phyloP scores from a whole-genome alignment of 176 grass and related monocot species.

The Pharus latifolius region DNA sequence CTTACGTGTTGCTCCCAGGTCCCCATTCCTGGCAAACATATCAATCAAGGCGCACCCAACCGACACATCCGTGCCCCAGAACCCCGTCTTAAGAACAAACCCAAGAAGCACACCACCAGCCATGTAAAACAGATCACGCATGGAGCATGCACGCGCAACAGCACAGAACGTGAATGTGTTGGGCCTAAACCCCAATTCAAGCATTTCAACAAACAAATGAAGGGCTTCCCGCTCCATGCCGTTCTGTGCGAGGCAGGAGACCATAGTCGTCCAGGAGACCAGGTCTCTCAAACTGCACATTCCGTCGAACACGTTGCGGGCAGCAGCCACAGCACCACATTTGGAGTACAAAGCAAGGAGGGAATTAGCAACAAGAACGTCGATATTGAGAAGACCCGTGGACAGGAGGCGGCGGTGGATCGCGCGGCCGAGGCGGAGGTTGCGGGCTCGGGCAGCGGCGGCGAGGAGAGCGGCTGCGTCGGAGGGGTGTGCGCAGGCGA shows the following conservation, averaged over 20 bases:
- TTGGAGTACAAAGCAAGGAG: slow-evolving; percentile 60
- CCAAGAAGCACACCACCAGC: slow-evolving; percentile 15
- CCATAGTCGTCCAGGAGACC: slow-evolving; percentile 63
- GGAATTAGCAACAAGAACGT: slow-evolving; percentile 40
- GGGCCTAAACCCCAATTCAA: slow-evolving; percentile 22
- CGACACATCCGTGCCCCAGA: slow-evolving; percentile 30
- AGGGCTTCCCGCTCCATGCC: slow-evolving; percentile 22
- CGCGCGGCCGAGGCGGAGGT: slow-evolving; percentile 26
- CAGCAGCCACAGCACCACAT: slow-evolving; percentile 35
- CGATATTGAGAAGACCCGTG: slow-evolving; percentile 11
- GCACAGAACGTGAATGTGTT: slow-evolving; percentile 44
- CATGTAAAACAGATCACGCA: neutral
- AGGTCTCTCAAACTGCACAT: slow-evolving; percentile 45
- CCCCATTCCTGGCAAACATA: slow-evolving; percentile 52
- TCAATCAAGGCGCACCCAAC: slow-evolving; percentile 69
- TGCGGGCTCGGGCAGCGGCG: slow-evolving; percentile 15
- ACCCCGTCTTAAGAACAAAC: slow-evolving; percentile 36
- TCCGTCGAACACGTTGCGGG: slow-evolving; percentile 44
- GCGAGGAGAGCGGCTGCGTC: slow-evolving; percentile 21
- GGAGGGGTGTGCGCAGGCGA: neutral
- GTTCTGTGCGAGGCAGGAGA: slow-evolving; percentile 31
- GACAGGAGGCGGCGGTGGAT: slow-evolving; percentile 33
- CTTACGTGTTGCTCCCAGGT: slow-evolving; percentile 26
- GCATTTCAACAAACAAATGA: slow-evolving; percentile 20
- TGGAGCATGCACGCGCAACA: slow-evolving; percentile 24